Base-by-base conservation (phyloP, 2,329 filamentous ascomycete species). In the Magnaporthiopsis poae region DNA sequence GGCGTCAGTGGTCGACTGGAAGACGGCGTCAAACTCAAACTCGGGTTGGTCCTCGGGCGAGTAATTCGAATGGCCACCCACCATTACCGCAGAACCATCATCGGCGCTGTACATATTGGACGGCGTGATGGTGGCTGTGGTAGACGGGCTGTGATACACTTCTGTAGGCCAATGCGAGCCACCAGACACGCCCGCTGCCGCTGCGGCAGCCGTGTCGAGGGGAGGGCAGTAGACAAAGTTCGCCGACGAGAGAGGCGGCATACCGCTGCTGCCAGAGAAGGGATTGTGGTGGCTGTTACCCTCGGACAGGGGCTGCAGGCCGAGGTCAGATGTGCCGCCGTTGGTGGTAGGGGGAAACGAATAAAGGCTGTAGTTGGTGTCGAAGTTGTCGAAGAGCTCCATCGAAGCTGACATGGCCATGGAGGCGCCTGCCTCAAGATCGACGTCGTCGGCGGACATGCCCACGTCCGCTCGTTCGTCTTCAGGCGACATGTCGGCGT, bases 161-260 rank as follows among this genome's bases (percentile, higher is more conserved):
- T 39, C 27, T 70, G 69, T 13, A 27, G 36, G 18, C 5, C 66
- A 61, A 9, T 62, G 65, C n/a, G 63, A 64, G n/a, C 66, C 46
- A 25, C 66, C 67, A 1, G 68, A 61, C 18, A 67, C 61, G 2
- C 65, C 46, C 18, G 46, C 46, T 25, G 46, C 25, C 25, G 52
- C 64, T 27, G 68, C 71, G 33, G 71, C 69, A 27, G n/a, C 27
- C 18, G 60, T 52, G 35, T 65, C 59, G 25, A 65, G 56, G n/a
- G 60, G 36, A 21, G 60, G 35, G 33, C 59, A 52, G 36, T 61
- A 31, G 25, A 35, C 33, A 61, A 75, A 75, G 15, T 67, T 68
- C 11, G 73, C 70, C 4, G 74, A 73, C 2, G 73, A 73, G 60
- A 74, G 71, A 33, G 71, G 71, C 21, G 71, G 60, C 59, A 66